These are phyloP conservation scores for Casuarina glauca DNA, from an alignment of 306 rosid genomes.

Conservation along the genomic window DNA sequence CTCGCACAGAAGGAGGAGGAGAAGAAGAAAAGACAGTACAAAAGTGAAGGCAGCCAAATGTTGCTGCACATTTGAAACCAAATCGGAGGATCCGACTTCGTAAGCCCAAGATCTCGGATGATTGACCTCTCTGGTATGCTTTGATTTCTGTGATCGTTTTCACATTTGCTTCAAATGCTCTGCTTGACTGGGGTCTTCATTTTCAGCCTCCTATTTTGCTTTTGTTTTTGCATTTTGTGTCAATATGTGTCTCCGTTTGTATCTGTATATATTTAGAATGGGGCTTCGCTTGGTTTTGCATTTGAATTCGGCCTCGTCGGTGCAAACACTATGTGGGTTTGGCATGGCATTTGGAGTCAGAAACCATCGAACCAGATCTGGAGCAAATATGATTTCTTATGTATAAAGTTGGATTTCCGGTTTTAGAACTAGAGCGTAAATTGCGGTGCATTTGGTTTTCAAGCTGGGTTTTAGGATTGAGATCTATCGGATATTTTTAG, in stretches of 20 bases:
- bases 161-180: slow-evolving; percentile 42
- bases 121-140: slow-evolving; percentile 37
- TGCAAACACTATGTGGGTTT: slow-evolving; percentile 34
- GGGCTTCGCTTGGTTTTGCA: slow-evolving; percentile 26
- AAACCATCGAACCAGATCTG: slow-evolving; percentile 73
- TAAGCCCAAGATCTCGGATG: slow-evolving; percentile 61
- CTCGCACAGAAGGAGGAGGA: slow-evolving; percentile 5
- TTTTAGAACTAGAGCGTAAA: slow-evolving; percentile 31
- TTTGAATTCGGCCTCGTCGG: slow-evolving; percentile 48
- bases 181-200: slow-evolving; percentile 33
- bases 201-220: slow-evolving; percentile 29
- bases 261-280: slow-evolving; percentile 27
- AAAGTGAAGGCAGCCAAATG: slow-evolving; percentile 47
- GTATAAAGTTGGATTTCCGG: slow-evolving; percentile 43
- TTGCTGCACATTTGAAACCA: slow-evolving; percentile 48
- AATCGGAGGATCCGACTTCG: slow-evolving; percentile 60
- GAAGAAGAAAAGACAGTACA: slow-evolving; percentile 18
- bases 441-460: slow-evolving; percentile 29
- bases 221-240: slow-evolving; percentile 21
- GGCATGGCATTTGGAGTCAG: slow-evolving; percentile 38
- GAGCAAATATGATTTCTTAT: slow-evolving; percentile 30
- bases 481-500: slow-evolving; percentile 53
- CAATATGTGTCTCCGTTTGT: slow-evolving; percentile 26
- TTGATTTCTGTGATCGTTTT: slow-evolving; percentile 45
- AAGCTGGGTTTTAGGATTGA: slow-evolving; percentile 36